Conservation (phyloP, 495 filamentous ascomycete genomes). For the Echria macrotheca region DNA sequence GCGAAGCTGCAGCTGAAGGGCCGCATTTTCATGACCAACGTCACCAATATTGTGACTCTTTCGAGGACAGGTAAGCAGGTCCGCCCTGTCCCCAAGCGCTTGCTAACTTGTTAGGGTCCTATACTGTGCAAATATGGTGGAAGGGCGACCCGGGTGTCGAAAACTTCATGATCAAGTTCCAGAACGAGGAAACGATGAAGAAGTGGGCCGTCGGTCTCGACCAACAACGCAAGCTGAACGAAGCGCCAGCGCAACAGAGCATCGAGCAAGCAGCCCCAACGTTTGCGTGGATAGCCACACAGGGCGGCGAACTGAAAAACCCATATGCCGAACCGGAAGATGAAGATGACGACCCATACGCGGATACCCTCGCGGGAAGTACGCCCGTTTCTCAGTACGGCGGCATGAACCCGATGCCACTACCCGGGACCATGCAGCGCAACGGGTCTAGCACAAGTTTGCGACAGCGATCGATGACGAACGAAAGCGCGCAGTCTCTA, state of each 20-base stretch:
- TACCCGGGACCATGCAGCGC: constrained; percentile 54
- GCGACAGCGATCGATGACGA: constrained; percentile 72
- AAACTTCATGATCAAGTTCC: constrained; percentile 90
- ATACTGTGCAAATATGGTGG: constrained; percentile 97
- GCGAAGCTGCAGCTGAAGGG: constrained; percentile 89
- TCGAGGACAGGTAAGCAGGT: constrained; percentile 67
- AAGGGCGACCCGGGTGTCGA: constrained; percentile 95
- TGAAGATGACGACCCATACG: constrained; percentile 58
- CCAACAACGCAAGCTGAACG: constrained; percentile 51
- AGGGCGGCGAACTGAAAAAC: constrained; percentile 59
- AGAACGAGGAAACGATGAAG: constrained; percentile 83
- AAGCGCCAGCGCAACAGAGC: constrained; percentile 25
- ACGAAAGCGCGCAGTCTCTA: constrained; percentile 56
- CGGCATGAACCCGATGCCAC: constrained; percentile 7
- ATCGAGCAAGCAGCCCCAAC: constrained; percentile 44
- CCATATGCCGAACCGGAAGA: constrained; percentile 78
- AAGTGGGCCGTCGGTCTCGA: constrained; percentile 73
- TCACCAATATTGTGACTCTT: constrained; percentile 83
- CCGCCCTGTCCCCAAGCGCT: neutral
- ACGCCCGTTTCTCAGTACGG: constrained; percentile 17
- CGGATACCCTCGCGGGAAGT: constrained; percentile 13
- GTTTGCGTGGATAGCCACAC: constrained; percentile 72
- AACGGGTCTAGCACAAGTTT: constrained; percentile 78
- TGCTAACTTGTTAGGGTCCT: constrained; percentile 58
- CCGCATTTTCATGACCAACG: constrained; percentile 98